These are phyloP conservation scores for Claviceps paspali DNA, from an alignment of 2,329 filamentous ascomycete species.

Conservation along the genomic window DNA sequence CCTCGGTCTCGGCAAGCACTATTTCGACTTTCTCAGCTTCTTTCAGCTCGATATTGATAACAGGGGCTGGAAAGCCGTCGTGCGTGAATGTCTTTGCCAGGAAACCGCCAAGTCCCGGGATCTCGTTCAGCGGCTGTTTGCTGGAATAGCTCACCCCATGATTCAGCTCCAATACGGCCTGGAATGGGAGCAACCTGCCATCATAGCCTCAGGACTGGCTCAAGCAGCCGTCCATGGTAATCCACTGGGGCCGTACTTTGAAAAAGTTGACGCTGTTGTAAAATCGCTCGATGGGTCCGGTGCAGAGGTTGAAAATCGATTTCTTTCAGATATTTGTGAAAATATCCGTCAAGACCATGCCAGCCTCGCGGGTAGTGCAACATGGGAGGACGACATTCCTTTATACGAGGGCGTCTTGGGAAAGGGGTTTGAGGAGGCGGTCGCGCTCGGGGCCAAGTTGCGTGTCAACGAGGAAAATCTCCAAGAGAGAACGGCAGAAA, in stretches of 20 bases:
- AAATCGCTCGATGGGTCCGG: conserved; percentile 10
- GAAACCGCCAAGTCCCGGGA: conserved; percentile 49
- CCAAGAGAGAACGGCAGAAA: conserved; percentile 38
- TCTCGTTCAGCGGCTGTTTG: conserved; percentile 53
- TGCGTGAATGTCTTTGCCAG: conserved; percentile 55
- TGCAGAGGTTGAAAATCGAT: conserved; percentile 7
- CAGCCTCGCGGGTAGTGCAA: conserved; percentile 37
- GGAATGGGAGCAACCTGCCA: conserved; percentile 67
- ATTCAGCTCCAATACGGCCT: conserved; percentile 78
- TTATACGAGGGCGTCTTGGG: conserved; percentile 52
- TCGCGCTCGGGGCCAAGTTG: conserved; percentile 44
- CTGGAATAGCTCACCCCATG: conserved; percentile 59
- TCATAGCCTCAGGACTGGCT: conserved; percentile 67
- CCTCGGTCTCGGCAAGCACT: conserved; percentile 47
- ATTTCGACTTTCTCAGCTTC: conserved; percentile 60
- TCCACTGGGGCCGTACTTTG: conserved; percentile 39
- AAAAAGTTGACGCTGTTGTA: conserved; percentile 33
- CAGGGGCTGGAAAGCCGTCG: conserved; percentile 41
- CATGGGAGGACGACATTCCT: conserved; percentile 41
- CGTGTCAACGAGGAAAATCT: conserved; percentile 40
- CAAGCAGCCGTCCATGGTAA: conserved; percentile 56
- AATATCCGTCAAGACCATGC: conserved; percentile 36
- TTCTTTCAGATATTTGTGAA: conserved; percentile 41
- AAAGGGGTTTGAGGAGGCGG: conserved; percentile 47
- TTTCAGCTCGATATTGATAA: conserved; percentile 58